Base-by-base conservation (phyloP, 2,329 filamentous ascomycete genomes). In the Scedosporium minutisporum region DNA sequence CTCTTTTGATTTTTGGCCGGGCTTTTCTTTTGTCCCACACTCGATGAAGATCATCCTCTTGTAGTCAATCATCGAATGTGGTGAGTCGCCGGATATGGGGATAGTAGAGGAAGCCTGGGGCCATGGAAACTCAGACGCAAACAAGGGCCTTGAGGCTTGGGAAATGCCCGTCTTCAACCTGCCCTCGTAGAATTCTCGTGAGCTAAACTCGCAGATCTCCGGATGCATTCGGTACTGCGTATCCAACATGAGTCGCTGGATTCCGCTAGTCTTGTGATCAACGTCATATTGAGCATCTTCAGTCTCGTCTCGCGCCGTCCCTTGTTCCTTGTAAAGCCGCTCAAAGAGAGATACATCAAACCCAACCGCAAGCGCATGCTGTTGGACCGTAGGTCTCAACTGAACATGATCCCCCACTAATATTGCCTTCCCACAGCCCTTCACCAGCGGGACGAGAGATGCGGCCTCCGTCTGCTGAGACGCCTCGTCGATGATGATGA, bases 331-430 rank as follows among this genome's bases (percentile, higher is more conserved):
- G 62, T 77, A 78, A 2, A 77, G 68, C 10, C 76, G 68, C 63
- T 80, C 76, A 63, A 80, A 79, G 0, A 79, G 67, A 0, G 76
- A 78, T 1, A 78, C 51, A 27, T 79, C 74, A 63, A 73, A 78
- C 1, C 70, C 72, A 3, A 74, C 64, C 0, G 70, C 65, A 6
- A 70, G 64, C 0, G 75, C 70, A 46, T 74, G 70, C 42, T 73
- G 67, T 53, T 74, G 70, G 9, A 79, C 74, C 0, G 75, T 79
- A 0, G 78, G 76, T 16, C 76, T 71, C 3, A 80, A 72, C 64
- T 80, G 77, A 1, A 78, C 76, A 65, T 80, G 77, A 58, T 80
- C 77, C 0, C 77, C 77, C 1, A 80, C 77, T 0, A 80, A 65
- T 2, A 79, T 72, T 1, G 73, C 76, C 58, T 73, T 74, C n/a